Base-by-base conservation (phyloP, 306 rosid genomes). In the Oxytropis ochrocephala region DNA sequence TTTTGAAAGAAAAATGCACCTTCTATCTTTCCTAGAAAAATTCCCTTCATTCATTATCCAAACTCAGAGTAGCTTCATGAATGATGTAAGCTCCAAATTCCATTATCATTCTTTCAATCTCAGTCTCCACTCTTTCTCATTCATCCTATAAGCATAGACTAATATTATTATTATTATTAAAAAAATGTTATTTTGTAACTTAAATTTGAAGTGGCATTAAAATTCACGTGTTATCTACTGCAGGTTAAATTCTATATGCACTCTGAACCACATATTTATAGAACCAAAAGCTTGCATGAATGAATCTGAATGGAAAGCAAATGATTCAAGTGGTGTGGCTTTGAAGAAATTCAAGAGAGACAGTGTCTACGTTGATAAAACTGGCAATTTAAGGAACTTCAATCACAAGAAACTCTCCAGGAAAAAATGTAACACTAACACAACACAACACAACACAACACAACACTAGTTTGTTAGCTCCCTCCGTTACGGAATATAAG, bases 391-490 rank as follows among this genome's bases (percentile, higher is more conserved):
- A 78, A 79, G 96, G 84, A 85, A 85, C 85, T 90, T 94, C 82
- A 68, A 90, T 75, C 85, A 64, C 80, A 94, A 90, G 86, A 90
- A 85, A 81, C 60, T 88, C 75, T 94, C 97, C 6, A 85, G 95
- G 78, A 88, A 90, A 84, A 81, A 73, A 84, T 82, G 97, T 88
- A 94, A 64, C 9, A 2, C 4, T 33, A 5, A n/a, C n/a, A n/a
- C n/a, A n/a, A n/a, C n/a, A n/a, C n/a, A n/a, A n/a, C 9, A 9
- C 42, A 6, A 9, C 10, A 7, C 1, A 8, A 38, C 16, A 24
- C 8, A 54, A 32, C 51, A 66, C 74, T 54, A 48, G 67, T 57
- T 61, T 10, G 46, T 73, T 27, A 35, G 51, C 48, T 52, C n/a
- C n/a, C n/a, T n/a, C n/a, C n/a, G n/a, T n/a, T n/a, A n/a, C n/a